Base-by-base conservation (phyloP, 1,139 yeast genomes). In the Saccharomyces hybrid region DNA sequence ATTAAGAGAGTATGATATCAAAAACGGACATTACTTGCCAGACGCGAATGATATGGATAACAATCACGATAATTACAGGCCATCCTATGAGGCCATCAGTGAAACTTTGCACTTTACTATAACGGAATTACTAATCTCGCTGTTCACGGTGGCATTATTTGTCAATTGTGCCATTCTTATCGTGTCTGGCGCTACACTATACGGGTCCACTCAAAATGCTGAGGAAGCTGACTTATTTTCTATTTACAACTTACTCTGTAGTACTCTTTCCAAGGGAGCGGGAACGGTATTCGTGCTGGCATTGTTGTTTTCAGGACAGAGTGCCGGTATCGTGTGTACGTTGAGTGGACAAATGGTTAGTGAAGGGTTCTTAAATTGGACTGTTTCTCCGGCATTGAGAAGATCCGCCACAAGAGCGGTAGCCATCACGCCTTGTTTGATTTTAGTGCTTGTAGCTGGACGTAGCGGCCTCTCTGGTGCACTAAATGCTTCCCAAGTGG, bases 281-380 rank as follows among this genome's bases (percentile, higher is more conserved):
- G 95, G 93, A 5, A 72, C 85, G 1, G 75, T 85, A 1, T 86
- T 86, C 71, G 89, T 88, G 9, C 72, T 85, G 54, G 89, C 91
- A 0, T 77, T 86, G 76, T 71, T 86, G 50, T 85, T 85, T 60
- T 83, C 90, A 3, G 91, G 93, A 16, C 88, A 85, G 63, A 83
- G 88, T 61, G 93, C 93, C 0, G 93, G 93, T 29, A 83, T 86
- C 23, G 89, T 85, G 1, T 85, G 93, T 68, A 86, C 95, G 1
- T 78, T 86, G 77, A 84, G 91, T 1, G 93, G 93, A 1, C 91
- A 86, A 69, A 83, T 86, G 68, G 85, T 86, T 9, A 82, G 88
- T 54, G 95, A 86, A 67, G 95, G 95, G 0, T 86, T 85, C 63
- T 72, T 86, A 49, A 80, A 85, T 58, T 86, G 93, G 95, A 76